Evolutionary conservation across 495 filamentous ascomycete genomes (phyloP), one percentile per base, ranked within the genome.

Genomic region (Oleoguttula mirabilis): DNA sequence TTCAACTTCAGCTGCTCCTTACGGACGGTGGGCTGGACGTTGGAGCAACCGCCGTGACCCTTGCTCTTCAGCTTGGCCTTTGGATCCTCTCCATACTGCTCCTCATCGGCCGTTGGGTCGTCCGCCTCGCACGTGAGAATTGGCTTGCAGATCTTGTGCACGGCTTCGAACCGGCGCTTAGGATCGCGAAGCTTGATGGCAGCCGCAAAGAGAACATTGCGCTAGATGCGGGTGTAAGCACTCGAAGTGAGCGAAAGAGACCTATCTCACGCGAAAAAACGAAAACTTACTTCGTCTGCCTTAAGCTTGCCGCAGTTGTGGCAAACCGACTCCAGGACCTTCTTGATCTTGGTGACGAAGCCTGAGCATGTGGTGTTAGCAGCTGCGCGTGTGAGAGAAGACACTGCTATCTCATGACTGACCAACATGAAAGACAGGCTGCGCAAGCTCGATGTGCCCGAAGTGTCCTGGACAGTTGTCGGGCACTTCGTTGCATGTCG

Each of bases 301-400:
- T 90, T 72, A 51, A 96, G 81, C 71, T 85, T 94, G 61, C 86
- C 84, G 69, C 90, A 99, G 64, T 90, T 94, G 65, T 90, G 88
- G 71, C 90, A 99, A 57, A 96, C 88, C 23, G 82, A 86, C 72
- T 99, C 90, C 51, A 99, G 70, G 44, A 99, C 69, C 69, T 94
- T 96, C 75, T 99, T 96, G 55, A 88, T 85, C 65, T 95, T 94
- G 50, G 80, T 87, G 63, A 99, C 77, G 64, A 94, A 98, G 49
- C 90, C 80, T 82, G 19, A 27, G 43, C 39, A 49, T 22, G 46
- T 51, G 37, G 36, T 21, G 19, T 43, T n/a, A 43, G 39, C 22
- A 51, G 10, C n/a, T n/a, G n/a, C n/a, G n/a, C n/a, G n/a, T n/a
- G n/a, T n/a, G n/a, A n/a, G n/a, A n/a, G n/a, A n/a, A n/a, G n/a